Evolutionary conservation across 352 stramenopile genomes (phyloP).

Genomic region (Pythium chondricola): DNA sequence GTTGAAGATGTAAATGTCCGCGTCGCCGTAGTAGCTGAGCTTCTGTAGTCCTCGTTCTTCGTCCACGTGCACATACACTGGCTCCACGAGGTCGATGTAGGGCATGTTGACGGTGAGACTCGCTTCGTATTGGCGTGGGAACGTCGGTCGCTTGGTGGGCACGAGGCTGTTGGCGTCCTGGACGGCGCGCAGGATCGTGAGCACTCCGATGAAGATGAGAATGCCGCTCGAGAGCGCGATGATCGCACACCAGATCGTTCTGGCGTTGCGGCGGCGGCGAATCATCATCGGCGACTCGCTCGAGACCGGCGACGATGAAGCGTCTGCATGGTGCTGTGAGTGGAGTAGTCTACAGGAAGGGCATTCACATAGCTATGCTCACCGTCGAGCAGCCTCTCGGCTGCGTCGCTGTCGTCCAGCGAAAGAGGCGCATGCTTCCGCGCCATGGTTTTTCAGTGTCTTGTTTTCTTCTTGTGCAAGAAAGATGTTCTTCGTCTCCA

Average conservation of each 20-base stretch:
- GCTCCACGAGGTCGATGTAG: conserved; percentile 86
- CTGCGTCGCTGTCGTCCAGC: conserved; percentile 33
- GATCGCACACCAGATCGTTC: conserved; percentile 79
- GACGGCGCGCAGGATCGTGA: conserved; percentile 78
- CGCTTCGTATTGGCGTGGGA: conserved; percentile 83
- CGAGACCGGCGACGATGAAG: conserved; percentile 3
- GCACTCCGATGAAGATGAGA: conserved; percentile 71
- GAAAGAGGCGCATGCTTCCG: conserved; percentile 55
- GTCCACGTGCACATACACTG: conserved; percentile 81
- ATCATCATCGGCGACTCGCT: conserved; percentile 28
- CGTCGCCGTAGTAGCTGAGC: conserved; percentile 85
- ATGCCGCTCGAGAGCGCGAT: conserved; percentile 69
- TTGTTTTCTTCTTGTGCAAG: background rate
- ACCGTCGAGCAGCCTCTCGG: conserved; percentile 49
- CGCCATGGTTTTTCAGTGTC: conserved; percentile 26
- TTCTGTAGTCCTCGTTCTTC: conserved; percentile 68
- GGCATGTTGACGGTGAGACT: conserved; percentile 85
- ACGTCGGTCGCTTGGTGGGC: conserved; percentile 60
- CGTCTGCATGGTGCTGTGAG: conserved; percentile 3
- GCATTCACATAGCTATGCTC: conserved; percentile 2
- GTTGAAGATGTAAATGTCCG: conserved; percentile 87
- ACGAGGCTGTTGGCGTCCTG: conserved; percentile 69
- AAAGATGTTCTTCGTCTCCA: too few relatives aligned
- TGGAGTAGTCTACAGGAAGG: too few relatives aligned
- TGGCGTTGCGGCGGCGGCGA: conserved; percentile 54